Conservation (phyloP, 768 basidiomycete genomes). For the Mycena albidolilacea region DNA sequence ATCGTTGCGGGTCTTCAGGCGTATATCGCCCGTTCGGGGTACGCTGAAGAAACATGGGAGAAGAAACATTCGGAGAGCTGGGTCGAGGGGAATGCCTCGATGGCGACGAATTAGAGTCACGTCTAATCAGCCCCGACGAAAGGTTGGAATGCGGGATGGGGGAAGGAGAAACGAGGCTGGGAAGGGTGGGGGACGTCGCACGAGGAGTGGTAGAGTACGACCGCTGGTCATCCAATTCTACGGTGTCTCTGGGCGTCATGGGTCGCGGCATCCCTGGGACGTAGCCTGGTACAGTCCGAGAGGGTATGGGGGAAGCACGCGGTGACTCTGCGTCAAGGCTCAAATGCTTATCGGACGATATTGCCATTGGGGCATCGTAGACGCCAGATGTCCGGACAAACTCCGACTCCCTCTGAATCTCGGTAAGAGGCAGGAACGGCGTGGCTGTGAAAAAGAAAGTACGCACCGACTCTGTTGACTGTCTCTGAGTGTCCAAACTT, state of each 20-base stretch:
- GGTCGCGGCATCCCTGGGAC: conserved; percentile 93
- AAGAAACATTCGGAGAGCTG: conserved; percentile 62
- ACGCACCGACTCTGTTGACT: conserved; percentile 50
- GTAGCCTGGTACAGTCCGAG: conserved; percentile 82
- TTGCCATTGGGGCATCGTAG: conserved; percentile 77
- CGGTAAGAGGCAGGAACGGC: conserved; percentile 26
- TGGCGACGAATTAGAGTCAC: conserved; percentile 70
- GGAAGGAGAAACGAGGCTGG: conserved; percentile 50
- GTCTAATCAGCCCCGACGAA: conserved; percentile 59
- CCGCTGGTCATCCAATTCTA: conserved; percentile 79
- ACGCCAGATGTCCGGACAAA: conserved; percentile 56
- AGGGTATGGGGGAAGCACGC: conserved; percentile 74
- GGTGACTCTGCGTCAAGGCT: conserved; percentile 63
- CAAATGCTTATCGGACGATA: conserved; percentile 74
- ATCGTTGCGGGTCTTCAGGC: conserved; percentile 64
- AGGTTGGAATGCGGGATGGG: conserved; percentile 54
- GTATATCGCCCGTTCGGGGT: conserved; percentile 77
- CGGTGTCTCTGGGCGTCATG: conserved; percentile 86
- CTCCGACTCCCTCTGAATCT: conserved; percentile 52
- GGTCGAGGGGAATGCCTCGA: conserved; percentile 61
- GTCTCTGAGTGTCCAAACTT: conserved; percentile 50
- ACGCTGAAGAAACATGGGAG: conserved; percentile 69
- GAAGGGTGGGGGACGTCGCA: conserved; percentile 75
- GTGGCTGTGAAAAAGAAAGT: conserved; percentile 24
- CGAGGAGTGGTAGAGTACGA: conserved; percentile 86